Conservation (phyloP, 2,329 filamentous ascomycete species). For the Simplicillium aogashimaense region DNA sequence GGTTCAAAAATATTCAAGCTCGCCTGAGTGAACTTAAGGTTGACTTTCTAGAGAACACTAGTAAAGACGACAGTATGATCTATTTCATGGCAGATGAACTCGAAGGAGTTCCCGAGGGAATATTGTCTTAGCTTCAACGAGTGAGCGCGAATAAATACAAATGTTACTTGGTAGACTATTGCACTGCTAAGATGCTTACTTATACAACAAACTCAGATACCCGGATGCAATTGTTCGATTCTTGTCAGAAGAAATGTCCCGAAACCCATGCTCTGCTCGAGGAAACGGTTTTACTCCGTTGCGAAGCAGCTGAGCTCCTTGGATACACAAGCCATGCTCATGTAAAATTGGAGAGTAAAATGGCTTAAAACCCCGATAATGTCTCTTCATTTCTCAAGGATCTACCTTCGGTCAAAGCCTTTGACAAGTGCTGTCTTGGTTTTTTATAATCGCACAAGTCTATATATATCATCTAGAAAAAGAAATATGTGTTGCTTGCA, state of each 20-base stretch:
- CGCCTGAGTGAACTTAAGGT: slow-evolving; percentile 1
- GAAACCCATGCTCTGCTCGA: not conserved
- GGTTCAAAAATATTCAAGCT: not conserved
- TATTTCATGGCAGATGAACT: not conserved
- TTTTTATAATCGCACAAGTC: no score
- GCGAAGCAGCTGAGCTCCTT: not conserved
- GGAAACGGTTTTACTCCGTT: not conserved
- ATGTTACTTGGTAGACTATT: not conserved
- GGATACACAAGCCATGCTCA: not conserved
- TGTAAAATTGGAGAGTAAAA: not conserved
- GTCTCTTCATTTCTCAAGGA: no score
- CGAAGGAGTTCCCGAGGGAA: not conserved
- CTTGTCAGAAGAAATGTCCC: not conserved
- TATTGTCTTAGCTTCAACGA: not conserved
- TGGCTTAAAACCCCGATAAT: no score
- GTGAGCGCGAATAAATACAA: not conserved
- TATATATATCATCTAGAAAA: no score
- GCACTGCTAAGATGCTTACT: not conserved
- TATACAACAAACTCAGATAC: not conserved
- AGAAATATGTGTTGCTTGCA: no score
- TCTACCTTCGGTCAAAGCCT: no score
- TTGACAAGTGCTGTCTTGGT: no score
- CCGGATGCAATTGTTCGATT: not conserved
- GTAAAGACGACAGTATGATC: not conserved
- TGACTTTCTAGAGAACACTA: not conserved